Conservation (phyloP, 768 basidiomycete genomes). For the Tulasnella sp. region DNA sequence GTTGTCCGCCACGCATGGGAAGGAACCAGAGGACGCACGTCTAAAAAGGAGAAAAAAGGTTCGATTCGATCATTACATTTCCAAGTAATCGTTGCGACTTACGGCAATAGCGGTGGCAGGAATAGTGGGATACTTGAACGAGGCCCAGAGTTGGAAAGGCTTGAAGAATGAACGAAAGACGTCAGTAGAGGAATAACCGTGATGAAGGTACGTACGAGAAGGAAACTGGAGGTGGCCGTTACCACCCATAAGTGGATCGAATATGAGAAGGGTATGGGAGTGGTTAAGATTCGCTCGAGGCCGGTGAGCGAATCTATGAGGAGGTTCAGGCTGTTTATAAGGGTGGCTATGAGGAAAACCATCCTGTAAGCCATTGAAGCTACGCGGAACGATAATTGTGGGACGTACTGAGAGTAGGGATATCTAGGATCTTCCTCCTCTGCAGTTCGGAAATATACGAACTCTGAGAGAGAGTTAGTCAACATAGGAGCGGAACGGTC, state of each 20-base stretch:
- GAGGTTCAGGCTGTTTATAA: constrained; percentile 42
- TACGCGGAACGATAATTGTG: constrained; percentile 23
- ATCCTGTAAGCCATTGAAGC: constrained; percentile 11
- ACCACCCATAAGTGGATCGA: constrained; percentile 61
- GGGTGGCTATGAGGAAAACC: constrained; percentile 29
- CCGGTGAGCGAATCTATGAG: constrained; percentile 55
- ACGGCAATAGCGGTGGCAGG: constrained; percentile 51
- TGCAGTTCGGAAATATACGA: constrained; percentile 60
- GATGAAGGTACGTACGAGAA: constrained; percentile 40
- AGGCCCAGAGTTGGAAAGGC: constrained; percentile 57
- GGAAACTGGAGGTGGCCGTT: constrained; percentile 51
- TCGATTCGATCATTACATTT: too few relatives aligned
- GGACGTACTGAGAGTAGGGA: constrained; percentile 51
- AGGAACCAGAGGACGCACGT: too few relatives aligned
- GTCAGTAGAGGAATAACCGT: constrained; percentile 34
- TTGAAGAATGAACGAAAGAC: constrained; percentile 26
- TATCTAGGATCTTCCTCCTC: constrained; percentile 45
- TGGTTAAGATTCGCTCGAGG: constrained; percentile 63
- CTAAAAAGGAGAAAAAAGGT: too few relatives aligned
- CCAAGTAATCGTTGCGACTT: too few relatives aligned
- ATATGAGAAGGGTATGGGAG: constrained; percentile 72
- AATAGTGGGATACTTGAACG: constrained; percentile 55
- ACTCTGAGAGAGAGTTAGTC: too few relatives aligned
- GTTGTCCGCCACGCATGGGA: too few relatives aligned
- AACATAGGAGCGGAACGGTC: too few relatives aligned